Evolutionary conservation across 2,329 filamentous ascomycete genomes (phyloP), one percentile per base, ranked within the genome.

Genomic region (Aspergillus awamori): DNA sequence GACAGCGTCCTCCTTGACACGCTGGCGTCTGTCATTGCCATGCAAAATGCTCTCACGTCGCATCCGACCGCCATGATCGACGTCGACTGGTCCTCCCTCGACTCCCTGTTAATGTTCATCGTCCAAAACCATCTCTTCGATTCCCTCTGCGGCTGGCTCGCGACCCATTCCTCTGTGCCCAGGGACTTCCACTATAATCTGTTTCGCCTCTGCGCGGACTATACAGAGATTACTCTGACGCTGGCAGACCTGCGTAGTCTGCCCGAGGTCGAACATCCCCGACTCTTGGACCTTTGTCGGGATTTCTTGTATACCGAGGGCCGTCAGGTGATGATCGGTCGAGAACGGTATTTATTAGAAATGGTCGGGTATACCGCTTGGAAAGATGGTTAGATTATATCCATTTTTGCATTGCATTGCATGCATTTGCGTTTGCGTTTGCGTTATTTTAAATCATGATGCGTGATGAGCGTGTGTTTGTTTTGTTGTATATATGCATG

Each of bases 61-160:
- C 28, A 52, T 2, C 53, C 54, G 6, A 36, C 60, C 13, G 17
- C 53, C n/a, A 52, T 56, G 26, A 28, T 33, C 17, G 54, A 54
- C 30, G 41, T 64, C 8, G 54, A 64, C 51, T 62, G 62, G 48
- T 55, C 60, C 22, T 58, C 60, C 2, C 54, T 64, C 8, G 65
- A 69, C 10, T 69, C 67, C 0, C 65, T 73, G 3, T 33, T 74
- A 0, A 60, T 59, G 1, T 71, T 73, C 39, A 67, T 73, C 3
- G 56, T 67, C n/a, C 56, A 55, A 0, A 67, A 74, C 38, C 64
- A 65, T 20, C 72, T 74, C 57, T 57, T 74, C 15, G 70, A 72
- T 24, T 58, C 57, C 15, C 72, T 72, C 56, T 71, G 67, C 58
- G 71, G 68, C 30, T 69, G 65, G 24, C 58, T 74, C 15, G 63